Evolutionary conservation across 306 rosid species (phyloP).

Genomic region (Citrullus colocynthis): DNA sequence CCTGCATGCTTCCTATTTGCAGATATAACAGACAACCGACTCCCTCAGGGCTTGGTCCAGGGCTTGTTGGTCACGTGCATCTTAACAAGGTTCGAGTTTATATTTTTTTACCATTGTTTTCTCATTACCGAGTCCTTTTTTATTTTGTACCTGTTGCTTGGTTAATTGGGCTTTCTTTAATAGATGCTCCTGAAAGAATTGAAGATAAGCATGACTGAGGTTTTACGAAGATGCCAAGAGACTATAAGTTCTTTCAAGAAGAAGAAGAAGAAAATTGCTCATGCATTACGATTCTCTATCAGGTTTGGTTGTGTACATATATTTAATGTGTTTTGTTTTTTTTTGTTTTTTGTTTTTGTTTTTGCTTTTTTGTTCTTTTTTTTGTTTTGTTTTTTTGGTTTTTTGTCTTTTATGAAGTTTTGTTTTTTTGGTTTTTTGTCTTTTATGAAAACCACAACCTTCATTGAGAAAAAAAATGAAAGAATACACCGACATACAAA

Average conservation of each 20-base stretch:
- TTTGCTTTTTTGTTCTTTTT: too few relatives aligned
- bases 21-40: slow-evolving; percentile 44
- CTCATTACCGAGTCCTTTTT: not conserved
- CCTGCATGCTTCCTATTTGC: slow-evolving; percentile 7
- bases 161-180: slow-evolving; percentile 17
- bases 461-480: too few relatives aligned
- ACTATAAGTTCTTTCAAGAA: slow-evolving; percentile 31
- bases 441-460: too few relatives aligned
- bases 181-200: slow-evolving; percentile 46
- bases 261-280: slow-evolving; percentile 42
- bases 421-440: too few relatives aligned
- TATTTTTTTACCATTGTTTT: not conserved
- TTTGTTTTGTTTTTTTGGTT: too few relatives aligned
- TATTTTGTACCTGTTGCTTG: slow-evolving; percentile 5
- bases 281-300: slow-evolving; percentile 30
- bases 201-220: slow-evolving; percentile 32
- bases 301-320: slow-evolving; percentile 33
- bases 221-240: slow-evolving; percentile 48
- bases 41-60: slow-evolving; percentile 34
- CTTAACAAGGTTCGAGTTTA: slow-evolving; percentile 48
- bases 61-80: slow-evolving; percentile 83
- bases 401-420: too few relatives aligned
- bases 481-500: too few relatives aligned
- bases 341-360: too few relatives aligned
- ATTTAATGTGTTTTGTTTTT: not conserved